Evolutionary conservation across 139 green algal species (phyloP), one percentile per base, ranked within the genome.

Genomic region (Nannochloris sp.): DNA sequence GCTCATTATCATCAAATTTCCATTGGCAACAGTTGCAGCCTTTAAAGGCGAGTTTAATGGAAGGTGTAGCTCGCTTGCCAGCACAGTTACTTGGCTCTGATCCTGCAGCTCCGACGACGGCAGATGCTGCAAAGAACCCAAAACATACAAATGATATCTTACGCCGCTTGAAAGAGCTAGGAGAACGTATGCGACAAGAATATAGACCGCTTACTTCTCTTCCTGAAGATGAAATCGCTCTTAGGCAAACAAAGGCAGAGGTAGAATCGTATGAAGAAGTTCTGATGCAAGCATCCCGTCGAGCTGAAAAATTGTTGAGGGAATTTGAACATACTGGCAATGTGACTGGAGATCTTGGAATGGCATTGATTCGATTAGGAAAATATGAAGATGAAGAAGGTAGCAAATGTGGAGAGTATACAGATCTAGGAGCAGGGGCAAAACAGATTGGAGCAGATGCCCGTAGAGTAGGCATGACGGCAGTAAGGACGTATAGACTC

Each of bases 101-200:
- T 14, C 27, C 46, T 32, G 61, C 56, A n/a, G 72, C 89, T 54
- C 65, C 81, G 9, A 68, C 81, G 47, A 83, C 89, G 2, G 71
- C 75, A 25, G 84, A 91, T 75, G 81, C 83, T 23, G 70, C 71
- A 12, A 71, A 83, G 60, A 75, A 78, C 30, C 76, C 82, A 0
- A 81, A 72, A 51, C 54, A 80, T 54, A 85, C 83, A 5, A 64
- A 65, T 42, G 81, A 91, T 71, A 61, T 92, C 55, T 61, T 91
- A 51, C 71, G 85, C 7, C 81, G 83, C 38, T 87, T 93, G 70
- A 85, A 83, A 32, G 87, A 93, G 79, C 47, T 86, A 24, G 68
- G 73, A 54, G 64, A 79, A 36, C 61, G 58, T 35, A 71, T 79
- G 54, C 54, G 60, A 9, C 53, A 78, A 38, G 76, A 81, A 32